These are phyloP conservation scores for Paramecium octaurelia DNA, from an alignment of 73 alveolate genomes.

Conservation along the genomic window DNA sequence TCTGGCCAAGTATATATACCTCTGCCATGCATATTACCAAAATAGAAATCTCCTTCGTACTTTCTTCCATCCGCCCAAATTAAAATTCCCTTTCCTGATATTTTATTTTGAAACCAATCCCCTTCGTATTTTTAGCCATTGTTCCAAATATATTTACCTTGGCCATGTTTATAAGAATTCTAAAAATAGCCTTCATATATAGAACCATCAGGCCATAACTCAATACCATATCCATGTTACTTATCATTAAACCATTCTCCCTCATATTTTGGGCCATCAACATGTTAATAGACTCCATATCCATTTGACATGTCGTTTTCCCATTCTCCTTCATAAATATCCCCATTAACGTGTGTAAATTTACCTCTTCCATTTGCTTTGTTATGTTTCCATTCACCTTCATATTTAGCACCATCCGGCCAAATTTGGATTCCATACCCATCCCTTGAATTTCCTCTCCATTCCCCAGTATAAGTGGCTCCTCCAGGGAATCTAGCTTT, in stretches of 20 bases:
- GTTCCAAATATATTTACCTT: conserved; percentile 66
- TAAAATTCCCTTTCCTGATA: conserved; percentile 82
- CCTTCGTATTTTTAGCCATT: conserved; percentile 69
- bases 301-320: conserved; percentile 63
- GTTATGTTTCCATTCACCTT: conserved; percentile 76
- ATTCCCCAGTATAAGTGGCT: conserved; percentile 53
- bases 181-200: conserved; percentile 67
- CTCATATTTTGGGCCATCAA: conserved; percentile 60
- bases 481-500: neutral
- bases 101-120: conserved; percentile 74
- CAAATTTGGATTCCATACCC: conserved; percentile 74
- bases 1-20: conserved; percentile 94
- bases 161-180: conserved; percentile 74
- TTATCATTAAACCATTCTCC: conserved; percentile 68
- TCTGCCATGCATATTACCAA: conserved; percentile 79
- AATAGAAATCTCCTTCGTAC: conserved; percentile 50
- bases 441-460: conserved; percentile 54
- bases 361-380: conserved; percentile 72
- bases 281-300: conserved; percentile 57
- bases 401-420: conserved; percentile 70
- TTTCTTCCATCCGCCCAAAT: conserved; percentile 87
- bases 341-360: conserved; percentile 68
- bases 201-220: conserved; percentile 71
- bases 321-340: conserved; percentile 67
- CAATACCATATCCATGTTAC: conserved; percentile 69